Base-by-base conservation (phyloP, 208 protist genomes). In the Naegleria gruberi region DNA sequence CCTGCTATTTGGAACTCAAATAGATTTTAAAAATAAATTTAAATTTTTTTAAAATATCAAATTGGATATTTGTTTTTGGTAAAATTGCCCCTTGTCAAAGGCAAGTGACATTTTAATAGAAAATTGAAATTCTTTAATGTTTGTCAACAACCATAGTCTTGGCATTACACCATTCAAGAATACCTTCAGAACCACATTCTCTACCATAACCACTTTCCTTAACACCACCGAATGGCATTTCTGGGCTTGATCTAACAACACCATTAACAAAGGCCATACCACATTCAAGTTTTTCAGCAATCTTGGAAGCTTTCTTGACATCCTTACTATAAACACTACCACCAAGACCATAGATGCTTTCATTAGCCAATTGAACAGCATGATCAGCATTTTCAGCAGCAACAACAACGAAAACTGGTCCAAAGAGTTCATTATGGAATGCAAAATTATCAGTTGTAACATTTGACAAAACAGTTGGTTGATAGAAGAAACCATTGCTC, bases 141-240 rank as follows among this genome's bases (percentile, higher is more conserved):
- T 77, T 77, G 26, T 77, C 94, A 83, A 95, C 94, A 45, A 92
- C 91, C 41, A 96, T 92, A 65, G 92, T 93, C 93, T 97, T 96
- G 73, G 88, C 42, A 92, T 96, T 92, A 55, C 94, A 93, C 93
- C 97, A 97, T 77, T 94, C 90, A 46, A 94, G 90, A 3, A 97
- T 91, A 8, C 92, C 94, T 45, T 95, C 91, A 81, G 92, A 91
- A 82, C 94, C 96, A 77, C 95, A 96, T 89, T 97, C 96, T 15
- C 94, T 94, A 26, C 96, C 97, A 34, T 97, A 92, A 40, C 97
- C 97, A 90, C 93, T 95, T 43, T 96, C 94, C 92, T 98, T 98
- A 41, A 96, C 89, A 6, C 96, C 97, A 65, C 97, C 97, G 90
- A 97, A 98, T 43, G 97, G 97, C 0, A 94, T 92, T 90, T 96